Conservation (phyloP, 768 basidiomycete species). For the Leccinum obscurum region DNA sequence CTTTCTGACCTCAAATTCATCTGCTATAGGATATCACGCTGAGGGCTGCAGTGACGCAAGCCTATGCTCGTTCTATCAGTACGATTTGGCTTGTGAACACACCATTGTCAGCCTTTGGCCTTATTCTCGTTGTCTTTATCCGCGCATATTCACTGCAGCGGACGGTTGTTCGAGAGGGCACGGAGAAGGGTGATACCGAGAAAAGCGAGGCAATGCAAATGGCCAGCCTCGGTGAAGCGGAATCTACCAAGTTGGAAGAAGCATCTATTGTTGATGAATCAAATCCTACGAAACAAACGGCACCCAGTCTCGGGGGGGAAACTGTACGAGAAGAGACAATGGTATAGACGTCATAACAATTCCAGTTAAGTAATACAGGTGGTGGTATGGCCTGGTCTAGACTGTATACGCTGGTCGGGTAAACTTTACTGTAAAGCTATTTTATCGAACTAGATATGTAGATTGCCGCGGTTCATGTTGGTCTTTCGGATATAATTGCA, state of each 20-base stretch:
- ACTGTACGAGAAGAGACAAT: background rate
- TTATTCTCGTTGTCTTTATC: slow-evolving; percentile 36
- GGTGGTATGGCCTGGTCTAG: background rate
- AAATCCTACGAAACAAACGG: slow-evolving; percentile 2
- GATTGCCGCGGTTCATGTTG: background rate
- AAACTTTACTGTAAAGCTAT: background rate
- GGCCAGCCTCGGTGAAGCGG: background rate
- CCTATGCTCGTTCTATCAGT: slow-evolving; percentile 38
- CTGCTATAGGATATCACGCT: slow-evolving; percentile 28
- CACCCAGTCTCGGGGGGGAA: background rate
- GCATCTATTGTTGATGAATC: background rate
- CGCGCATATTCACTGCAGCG: slow-evolving; percentile 38
- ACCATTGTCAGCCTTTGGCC: slow-evolving; percentile 31
- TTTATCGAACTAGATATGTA: background rate
- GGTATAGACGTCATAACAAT: background rate
- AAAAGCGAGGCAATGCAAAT: slow-evolving; percentile 15
- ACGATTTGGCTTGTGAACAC: slow-evolving; percentile 42
- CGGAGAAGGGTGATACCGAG: slow-evolving; percentile 31
- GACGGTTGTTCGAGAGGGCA: slow-evolving; percentile 14
- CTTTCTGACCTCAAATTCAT: slow-evolving; percentile 11
- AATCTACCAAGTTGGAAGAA: background rate
- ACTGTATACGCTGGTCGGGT: background rate
- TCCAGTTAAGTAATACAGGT: background rate
- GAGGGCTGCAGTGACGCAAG: slow-evolving; percentile 35
- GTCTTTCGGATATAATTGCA: background rate